Evolutionary conservation across 331 rosid species (phyloP).

Genomic region (Malus hybrid): DNA sequence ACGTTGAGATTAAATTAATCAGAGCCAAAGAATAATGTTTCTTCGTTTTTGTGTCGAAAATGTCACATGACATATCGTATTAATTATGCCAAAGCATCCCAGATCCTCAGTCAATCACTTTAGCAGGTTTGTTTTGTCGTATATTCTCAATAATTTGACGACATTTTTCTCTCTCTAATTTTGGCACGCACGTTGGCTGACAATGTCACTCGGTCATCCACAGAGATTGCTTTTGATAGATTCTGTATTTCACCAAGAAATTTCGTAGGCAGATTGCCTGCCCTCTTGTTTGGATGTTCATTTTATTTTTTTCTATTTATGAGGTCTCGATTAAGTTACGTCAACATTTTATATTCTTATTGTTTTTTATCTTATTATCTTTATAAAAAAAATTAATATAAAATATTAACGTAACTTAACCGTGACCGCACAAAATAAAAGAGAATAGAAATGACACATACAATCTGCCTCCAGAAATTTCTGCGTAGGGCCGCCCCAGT

Average conservation of each 20-base stretch:
- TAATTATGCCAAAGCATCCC: not conserved
- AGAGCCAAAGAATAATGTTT: too few species aligned
- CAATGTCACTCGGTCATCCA: not conserved
- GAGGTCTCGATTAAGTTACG: too few species aligned
- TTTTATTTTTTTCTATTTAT: too few species aligned
- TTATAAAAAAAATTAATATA: too few species aligned
- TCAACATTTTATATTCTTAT: too few species aligned
- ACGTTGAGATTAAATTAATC: too few species aligned
- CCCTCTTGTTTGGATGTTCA: too few species aligned
- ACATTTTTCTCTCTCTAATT: not conserved
- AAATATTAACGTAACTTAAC: too few species aligned
- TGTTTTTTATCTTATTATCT: too few species aligned
- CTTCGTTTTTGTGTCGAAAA: not conserved
- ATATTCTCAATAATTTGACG: not conserved
- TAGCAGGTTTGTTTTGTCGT: not conserved
- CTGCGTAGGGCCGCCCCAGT: not conserved
- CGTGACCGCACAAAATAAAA: not conserved
- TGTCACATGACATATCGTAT: not conserved
- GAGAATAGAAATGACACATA: too few species aligned
- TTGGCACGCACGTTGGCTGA: not conserved
- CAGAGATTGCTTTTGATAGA: not conserved
- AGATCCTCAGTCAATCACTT: not conserved
- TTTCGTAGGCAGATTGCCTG: too few species aligned
- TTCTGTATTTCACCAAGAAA: not conserved
- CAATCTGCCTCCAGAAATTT: too few species aligned